These are phyloP conservation scores for Xylaria sp. DNA, from an alignment of 2,329 filamentous ascomycete genomes.

Conservation along the genomic window DNA sequence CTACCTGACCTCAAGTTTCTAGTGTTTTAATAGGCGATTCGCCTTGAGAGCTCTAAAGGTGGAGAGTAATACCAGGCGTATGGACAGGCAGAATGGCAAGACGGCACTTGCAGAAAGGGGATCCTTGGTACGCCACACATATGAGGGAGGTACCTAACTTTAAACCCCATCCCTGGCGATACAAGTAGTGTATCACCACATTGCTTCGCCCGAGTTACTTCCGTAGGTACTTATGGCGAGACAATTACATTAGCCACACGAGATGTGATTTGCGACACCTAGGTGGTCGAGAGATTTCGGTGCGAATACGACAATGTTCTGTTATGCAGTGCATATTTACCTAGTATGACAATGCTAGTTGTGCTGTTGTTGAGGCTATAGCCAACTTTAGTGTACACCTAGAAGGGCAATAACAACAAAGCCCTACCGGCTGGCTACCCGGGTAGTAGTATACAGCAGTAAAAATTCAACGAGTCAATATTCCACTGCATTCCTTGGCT, in stretches of 20 bases:
- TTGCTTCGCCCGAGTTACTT: conserved; percentile 21
- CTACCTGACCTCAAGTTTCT: not conserved
- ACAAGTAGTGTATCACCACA: conserved; percentile 12
- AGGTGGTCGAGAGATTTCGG: not conserved
- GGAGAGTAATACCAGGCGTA: not conserved
- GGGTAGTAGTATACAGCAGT: not conserved
- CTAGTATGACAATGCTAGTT: not conserved
- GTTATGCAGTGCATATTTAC: not conserved
- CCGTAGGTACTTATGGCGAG: conserved; percentile 6
- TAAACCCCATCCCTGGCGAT: conserved; percentile 6
- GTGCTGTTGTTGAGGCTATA: not conserved
- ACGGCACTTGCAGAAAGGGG: conserved; percentile 4
- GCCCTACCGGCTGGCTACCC: not conserved
- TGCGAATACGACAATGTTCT: not conserved
- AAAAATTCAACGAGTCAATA: not conserved
- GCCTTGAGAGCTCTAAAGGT: not conserved
- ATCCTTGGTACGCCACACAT: not conserved
- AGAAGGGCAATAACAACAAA: not conserved
- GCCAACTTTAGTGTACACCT: not conserved
- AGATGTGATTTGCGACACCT: not conserved
- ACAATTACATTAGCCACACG: conserved; percentile 9
- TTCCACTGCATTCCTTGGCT: not conserved
- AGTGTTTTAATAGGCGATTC: not conserved
- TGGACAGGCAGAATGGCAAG: conserved; percentile 1
- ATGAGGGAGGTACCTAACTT: conserved; percentile 14